These are phyloP conservation scores for Oryza punctata DNA, from an alignment of 176 grass and related monocot genomes.

Conservation along the genomic window DNA sequence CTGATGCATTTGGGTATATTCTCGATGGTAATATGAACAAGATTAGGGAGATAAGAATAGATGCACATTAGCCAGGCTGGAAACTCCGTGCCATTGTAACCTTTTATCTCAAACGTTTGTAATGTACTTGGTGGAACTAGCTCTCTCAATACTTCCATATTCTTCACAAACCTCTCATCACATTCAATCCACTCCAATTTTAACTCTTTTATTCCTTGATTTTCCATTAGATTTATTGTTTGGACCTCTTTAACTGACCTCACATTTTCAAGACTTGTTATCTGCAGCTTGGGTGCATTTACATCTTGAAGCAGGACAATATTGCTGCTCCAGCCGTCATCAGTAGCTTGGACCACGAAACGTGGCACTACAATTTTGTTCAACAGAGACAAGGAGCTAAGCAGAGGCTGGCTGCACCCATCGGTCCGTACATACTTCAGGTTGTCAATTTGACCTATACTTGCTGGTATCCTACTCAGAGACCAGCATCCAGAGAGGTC, in stretches of 20 bases:
- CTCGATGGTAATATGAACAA: fast-evolving
- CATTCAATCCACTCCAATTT: background rate
- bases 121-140: constrained; percentile 8
- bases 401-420: background rate
- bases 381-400: background rate
- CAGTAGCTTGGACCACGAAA: too few relatives aligned
- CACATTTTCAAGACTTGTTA: constrained; percentile 13
- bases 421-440: background rate
- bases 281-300: background rate
- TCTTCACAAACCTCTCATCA: background rate
- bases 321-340: too few relatives aligned
- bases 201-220: background rate
- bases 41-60: background rate
- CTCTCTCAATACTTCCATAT: background rate
- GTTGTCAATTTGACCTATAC: background rate
- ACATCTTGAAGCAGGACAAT: background rate
- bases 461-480: background rate
- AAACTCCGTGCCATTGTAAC: background rate
- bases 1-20: background rate
- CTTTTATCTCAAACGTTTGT: background rate
- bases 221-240: background rate
- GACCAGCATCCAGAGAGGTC: too few relatives aligned
- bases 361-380: too few relatives aligned
- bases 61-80: constrained; percentile 2
- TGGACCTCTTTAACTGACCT: background rate